Conservation (phyloP, 2,329 filamentous ascomycete species). For the Raffaelea albimanens region DNA sequence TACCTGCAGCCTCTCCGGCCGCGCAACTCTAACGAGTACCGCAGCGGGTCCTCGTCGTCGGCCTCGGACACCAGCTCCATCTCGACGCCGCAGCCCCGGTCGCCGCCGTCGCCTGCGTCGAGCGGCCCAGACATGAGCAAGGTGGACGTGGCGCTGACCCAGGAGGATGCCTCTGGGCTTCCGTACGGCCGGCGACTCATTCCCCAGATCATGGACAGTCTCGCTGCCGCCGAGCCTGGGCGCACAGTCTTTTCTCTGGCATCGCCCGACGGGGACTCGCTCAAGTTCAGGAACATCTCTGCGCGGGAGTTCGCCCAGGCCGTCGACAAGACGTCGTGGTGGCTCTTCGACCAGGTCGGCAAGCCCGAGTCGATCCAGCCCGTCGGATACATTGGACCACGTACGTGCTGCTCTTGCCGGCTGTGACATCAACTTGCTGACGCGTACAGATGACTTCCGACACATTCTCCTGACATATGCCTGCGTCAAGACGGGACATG, state of each 20-base stretch:
- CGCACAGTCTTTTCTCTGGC: slow-evolving; percentile 1
- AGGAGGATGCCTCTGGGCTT: background rate
- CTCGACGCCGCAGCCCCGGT: background rate
- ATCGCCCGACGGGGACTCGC: background rate
- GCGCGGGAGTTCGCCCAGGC: background rate
- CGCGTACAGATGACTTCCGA: background rate
- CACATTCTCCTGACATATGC: slow-evolving; percentile 3
- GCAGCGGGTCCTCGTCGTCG: background rate
- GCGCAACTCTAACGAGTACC: background rate
- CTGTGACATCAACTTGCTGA: background rate
- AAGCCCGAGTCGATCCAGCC: background rate
- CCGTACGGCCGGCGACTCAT: slow-evolving; percentile 1
- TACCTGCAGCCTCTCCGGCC: background rate
- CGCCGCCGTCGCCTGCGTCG: background rate
- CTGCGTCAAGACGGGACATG: slow-evolving; percentile 1
- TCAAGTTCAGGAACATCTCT: background rate
- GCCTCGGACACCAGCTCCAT: background rate
- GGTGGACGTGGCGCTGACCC: background rate
- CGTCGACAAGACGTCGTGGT: slow-evolving; percentile 3
- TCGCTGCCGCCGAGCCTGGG: background rate
- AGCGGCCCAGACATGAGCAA: background rate
- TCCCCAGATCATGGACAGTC: slow-evolving; percentile 4
- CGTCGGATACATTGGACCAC: slow-evolving; percentile 1
- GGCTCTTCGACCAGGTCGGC: background rate
- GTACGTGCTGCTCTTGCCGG: background rate